Evolutionary conservation across 176 grass and related monocot genomes (phyloP).

Genomic region (Eragrostis nindensis): DNA sequence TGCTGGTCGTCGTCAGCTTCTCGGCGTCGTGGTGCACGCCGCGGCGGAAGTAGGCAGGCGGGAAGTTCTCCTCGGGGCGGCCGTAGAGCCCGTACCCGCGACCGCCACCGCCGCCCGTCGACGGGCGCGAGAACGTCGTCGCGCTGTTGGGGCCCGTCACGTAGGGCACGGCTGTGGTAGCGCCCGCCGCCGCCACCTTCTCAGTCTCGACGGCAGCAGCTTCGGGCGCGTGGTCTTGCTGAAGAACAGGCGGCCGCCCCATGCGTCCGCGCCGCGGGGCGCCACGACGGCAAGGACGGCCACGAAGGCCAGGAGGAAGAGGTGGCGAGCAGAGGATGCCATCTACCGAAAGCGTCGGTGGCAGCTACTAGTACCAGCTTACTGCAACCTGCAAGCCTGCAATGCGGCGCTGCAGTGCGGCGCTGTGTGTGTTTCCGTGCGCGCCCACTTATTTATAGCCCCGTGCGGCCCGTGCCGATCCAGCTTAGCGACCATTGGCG

Average conservation of each 20-base stretch:
- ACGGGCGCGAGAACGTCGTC: conserved; percentile 34
- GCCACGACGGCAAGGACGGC: conserved; percentile 12
- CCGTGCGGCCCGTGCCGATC: not conserved
- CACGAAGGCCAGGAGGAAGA: conserved; percentile 28
- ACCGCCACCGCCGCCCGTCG: conserved; percentile 5
- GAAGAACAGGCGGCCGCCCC: conserved; percentile 51
- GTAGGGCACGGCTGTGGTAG: not conserved
- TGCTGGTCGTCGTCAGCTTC: conserved; percentile 40
- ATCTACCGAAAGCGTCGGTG: conserved; percentile 34
- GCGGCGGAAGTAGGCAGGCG: conserved; percentile 54
- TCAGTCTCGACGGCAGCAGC: conserved; percentile 13
- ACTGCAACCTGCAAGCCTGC: not conserved
- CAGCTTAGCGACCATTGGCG: not conserved
- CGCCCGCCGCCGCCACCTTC: not conserved
- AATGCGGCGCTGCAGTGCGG: no score
- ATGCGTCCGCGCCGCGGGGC: conserved; percentile 29
- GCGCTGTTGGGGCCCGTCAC: conserved; percentile 13
- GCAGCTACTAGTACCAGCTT: not conserved
- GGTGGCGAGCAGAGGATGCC: conserved; percentile 5
- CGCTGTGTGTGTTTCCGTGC: conserved; percentile 3
- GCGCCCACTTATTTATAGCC: conserved; percentile 36
- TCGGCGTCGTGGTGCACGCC: conserved; percentile 62
- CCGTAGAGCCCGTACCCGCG: conserved; percentile 63
- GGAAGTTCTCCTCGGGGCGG: conserved; percentile 51
- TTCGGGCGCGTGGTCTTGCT: conserved; percentile 44